Evolutionary conservation across 345 rosid species (phyloP).

Genomic region (Isatis tinctoria): DNA sequence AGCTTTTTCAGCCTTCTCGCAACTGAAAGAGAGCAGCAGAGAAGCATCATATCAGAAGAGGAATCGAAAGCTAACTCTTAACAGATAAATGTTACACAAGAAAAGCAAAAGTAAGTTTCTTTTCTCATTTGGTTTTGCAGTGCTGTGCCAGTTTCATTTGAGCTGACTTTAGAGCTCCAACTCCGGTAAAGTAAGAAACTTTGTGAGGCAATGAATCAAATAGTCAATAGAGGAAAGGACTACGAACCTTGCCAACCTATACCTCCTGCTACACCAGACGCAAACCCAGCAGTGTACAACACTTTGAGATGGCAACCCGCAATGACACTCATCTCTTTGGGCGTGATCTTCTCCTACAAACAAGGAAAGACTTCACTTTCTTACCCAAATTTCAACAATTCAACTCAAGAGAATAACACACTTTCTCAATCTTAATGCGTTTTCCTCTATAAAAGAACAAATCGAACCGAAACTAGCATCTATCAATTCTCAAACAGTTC

Average conservation of each 20-base stretch:
- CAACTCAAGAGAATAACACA: neutral
- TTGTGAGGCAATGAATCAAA: neutral
- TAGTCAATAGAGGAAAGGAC: neutral
- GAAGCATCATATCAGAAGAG: neutral
- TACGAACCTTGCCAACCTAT: slow-evolving; percentile 28
- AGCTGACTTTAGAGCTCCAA: neutral
- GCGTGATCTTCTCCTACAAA: slow-evolving; percentile 25
- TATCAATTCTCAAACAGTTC: too few relatives aligned
- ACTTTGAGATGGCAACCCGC: slow-evolving; percentile 23
- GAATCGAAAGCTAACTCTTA: neutral
- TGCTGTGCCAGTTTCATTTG: neutral
- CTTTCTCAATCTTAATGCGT: neutral
- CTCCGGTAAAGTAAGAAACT: neutral
- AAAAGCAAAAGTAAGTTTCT: neutral
- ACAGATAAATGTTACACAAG: neutral
- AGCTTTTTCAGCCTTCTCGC: slow-evolving; percentile 7
- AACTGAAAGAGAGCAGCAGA: slow-evolving; percentile 2
- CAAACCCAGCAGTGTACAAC: slow-evolving; percentile 26
- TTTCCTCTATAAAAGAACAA: neutral
- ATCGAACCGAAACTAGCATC: slow-evolving; percentile 2
- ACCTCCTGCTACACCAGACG: slow-evolving; percentile 29
- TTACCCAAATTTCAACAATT: slow-evolving; percentile 14
- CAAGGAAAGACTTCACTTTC: neutral
- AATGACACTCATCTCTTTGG: slow-evolving; percentile 11
- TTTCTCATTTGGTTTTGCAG: neutral